Conservation (phyloP, 352 stramenopile genomes). For the Chrysophaeum taylorii region DNA sequence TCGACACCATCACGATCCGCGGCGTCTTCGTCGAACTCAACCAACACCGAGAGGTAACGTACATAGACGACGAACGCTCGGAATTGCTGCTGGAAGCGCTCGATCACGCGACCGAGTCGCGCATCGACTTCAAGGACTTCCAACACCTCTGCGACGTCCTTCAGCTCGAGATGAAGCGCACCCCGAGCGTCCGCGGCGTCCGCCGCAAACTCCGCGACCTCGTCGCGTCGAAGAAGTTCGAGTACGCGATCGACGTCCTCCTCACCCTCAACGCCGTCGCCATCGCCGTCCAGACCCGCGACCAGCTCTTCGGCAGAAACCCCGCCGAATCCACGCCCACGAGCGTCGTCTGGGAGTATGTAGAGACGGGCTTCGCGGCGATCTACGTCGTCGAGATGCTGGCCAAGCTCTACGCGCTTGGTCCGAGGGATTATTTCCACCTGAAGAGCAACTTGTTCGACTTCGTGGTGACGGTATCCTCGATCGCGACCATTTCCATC, state of each 20-base stretch:
- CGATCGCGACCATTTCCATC: conserved; percentile 45
- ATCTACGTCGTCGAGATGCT: conserved; percentile 54
- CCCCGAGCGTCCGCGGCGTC: conserved; percentile 2
- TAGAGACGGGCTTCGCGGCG: conserved; percentile 49
- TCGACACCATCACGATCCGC: background rate
- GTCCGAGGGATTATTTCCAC: conserved; percentile 43
- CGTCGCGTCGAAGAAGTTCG: conserved; percentile 21
- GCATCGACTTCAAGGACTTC: conserved; percentile 20
- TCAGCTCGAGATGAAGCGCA: conserved; percentile 5
- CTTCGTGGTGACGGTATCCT: conserved; percentile 50
- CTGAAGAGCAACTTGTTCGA: conserved; percentile 53
- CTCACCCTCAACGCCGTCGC: conserved; percentile 25
- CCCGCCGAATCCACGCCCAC: background rate
- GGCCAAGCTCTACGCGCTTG: conserved; percentile 51
- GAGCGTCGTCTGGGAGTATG: conserved; percentile 27
- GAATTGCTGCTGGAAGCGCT: conserved; percentile 23
- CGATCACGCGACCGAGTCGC: conserved; percentile 18
- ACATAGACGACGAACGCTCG: conserved; percentile 17
- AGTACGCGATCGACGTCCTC: conserved; percentile 24
- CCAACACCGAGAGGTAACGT: conserved; percentile 21
- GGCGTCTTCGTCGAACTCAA: conserved; percentile 25
- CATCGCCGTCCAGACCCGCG: conserved; percentile 20
- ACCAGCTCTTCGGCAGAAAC: background rate
- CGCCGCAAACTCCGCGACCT: background rate
- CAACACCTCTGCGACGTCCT: conserved; percentile 18